phyloP scores from a whole-genome alignment of 352 stramenopile species.

The Thalassiosira mediterranea region DNA sequence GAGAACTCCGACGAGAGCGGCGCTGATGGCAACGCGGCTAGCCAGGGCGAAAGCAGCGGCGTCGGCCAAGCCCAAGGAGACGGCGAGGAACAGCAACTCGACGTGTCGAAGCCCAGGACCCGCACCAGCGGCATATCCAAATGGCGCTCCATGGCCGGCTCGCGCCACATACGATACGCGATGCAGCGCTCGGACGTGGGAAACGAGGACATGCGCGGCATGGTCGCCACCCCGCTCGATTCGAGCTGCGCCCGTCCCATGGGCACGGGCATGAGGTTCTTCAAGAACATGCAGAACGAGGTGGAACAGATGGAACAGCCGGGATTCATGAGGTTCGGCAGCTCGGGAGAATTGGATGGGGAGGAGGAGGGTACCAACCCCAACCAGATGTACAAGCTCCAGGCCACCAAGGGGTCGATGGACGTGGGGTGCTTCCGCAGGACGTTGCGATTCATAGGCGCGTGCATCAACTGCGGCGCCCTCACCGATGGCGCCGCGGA shows the following conservation, averaged over 20 bases:
- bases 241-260: background rate
- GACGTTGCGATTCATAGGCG: slow-evolving; percentile 10
- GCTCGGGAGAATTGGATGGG: background rate
- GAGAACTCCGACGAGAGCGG: too few species aligned
- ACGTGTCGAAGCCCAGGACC: too few species aligned
- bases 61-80: too few species aligned
- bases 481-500: slow-evolving; percentile 20
- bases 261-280: background rate
- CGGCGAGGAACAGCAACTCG: too few species aligned
- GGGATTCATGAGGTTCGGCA: too few species aligned
- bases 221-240: background rate
- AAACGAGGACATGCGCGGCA: background rate
- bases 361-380: background rate
- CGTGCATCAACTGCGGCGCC: slow-evolving; percentile 36
- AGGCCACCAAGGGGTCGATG: slow-evolving; percentile 3
- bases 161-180: background rate
- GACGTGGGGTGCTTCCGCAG: slow-evolving; percentile 16
- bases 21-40: too few species aligned
- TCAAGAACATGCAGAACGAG: background rate
- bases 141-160: background rate
- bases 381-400: slow-evolving; percentile 35
- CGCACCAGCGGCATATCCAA: too few species aligned
- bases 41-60: too few species aligned
- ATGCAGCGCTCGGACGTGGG: background rate
- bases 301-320: slow-evolving; percentile 2